These are phyloP conservation scores for Athelia sp. DNA, from an alignment of 1,284 basidiomycete species.

Conservation along the genomic window DNA sequence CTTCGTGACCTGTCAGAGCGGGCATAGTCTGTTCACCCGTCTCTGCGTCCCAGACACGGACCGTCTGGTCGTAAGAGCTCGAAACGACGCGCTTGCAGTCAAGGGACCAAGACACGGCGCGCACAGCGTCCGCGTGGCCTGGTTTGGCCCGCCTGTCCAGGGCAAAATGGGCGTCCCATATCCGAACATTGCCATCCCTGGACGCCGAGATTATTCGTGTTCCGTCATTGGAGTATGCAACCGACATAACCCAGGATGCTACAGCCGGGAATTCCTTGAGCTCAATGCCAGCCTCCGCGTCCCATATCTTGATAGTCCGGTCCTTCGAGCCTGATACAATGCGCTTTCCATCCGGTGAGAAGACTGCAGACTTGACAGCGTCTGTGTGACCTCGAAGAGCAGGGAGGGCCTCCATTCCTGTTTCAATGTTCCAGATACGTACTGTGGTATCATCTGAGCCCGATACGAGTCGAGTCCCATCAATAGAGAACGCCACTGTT, in stretches of 20 bases:
- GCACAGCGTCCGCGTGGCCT: background rate
- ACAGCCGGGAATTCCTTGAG: constrained; percentile 12
- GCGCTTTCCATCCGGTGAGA: constrained; percentile 12
- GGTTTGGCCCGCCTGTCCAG: background rate
- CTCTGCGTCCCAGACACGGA: background rate
- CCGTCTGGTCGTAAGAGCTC: background rate
- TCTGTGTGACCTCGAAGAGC: constrained; percentile 7
- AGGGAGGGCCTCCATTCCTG: constrained; percentile 3
- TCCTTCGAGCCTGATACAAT: constrained; percentile 24
- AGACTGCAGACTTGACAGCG: constrained; percentile 8
- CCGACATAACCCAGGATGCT: constrained; percentile 3
- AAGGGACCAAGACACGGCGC: background rate
- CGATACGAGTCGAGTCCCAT: constrained; percentile 16
- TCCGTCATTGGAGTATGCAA: constrained; percentile 9
- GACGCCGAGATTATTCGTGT: constrained; percentile 11
- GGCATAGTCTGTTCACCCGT: background rate
- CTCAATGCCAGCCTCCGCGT: constrained; percentile 11
- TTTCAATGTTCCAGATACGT: constrained; percentile 15
- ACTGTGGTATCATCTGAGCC: constrained; percentile 15
- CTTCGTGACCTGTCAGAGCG: background rate
- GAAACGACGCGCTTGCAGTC: constrained; percentile 1
- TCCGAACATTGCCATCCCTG: constrained; percentile 8
- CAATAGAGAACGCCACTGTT: constrained; percentile 19
- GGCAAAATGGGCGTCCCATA: constrained; percentile 9
- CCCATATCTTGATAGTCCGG: constrained; percentile 19